Evolutionary conservation across 305 asterid genomes (phyloP).

Genomic region (Solanum chacoense): DNA sequence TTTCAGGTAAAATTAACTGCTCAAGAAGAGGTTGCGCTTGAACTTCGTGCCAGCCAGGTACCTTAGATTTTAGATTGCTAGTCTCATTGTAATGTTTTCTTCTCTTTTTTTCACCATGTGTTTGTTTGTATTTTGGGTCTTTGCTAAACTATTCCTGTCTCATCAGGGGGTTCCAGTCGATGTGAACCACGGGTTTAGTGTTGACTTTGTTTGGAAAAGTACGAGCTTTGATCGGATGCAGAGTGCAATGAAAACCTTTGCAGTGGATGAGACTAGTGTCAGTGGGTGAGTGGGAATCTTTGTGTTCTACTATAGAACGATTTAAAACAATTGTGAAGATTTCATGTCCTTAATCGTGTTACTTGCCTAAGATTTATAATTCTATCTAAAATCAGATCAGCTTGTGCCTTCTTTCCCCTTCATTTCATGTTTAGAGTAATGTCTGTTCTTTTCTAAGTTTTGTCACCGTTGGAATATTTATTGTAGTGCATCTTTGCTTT

Average conservation of each 20-base stretch:
- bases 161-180: slow-evolving; percentile 92
- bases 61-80: not conserved
- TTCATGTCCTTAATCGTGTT: not conserved
- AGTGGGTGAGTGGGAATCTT: slow-evolving; percentile 68
- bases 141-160: slow-evolving; percentile 10
- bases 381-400: not conserved
- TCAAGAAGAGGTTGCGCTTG: slow-evolving; percentile 99
- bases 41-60: slow-evolving; percentile 98
- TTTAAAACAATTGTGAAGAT: not conserved
- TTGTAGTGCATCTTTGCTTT: not conserved
- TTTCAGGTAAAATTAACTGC: slow-evolving; percentile 92
- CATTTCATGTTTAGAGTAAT: not conserved
- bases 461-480: not conserved
- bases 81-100: not conserved
- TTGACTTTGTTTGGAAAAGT: slow-evolving; percentile 99
- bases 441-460: not conserved
- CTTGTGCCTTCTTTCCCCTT: not conserved
- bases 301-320: not conserved
- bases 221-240: slow-evolving; percentile 99
- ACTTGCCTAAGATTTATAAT: not conserved
- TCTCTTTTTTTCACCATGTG: not conserved
- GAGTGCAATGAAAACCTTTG: slow-evolving; percentile 98
- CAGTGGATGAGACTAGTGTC: slow-evolving; percentile 99
- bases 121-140: not conserved
- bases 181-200: slow-evolving; percentile 85